Evolutionary conservation across 371 early-diverging fungal genomes (phyloP).

Genomic region (Mortierella sp.): DNA sequence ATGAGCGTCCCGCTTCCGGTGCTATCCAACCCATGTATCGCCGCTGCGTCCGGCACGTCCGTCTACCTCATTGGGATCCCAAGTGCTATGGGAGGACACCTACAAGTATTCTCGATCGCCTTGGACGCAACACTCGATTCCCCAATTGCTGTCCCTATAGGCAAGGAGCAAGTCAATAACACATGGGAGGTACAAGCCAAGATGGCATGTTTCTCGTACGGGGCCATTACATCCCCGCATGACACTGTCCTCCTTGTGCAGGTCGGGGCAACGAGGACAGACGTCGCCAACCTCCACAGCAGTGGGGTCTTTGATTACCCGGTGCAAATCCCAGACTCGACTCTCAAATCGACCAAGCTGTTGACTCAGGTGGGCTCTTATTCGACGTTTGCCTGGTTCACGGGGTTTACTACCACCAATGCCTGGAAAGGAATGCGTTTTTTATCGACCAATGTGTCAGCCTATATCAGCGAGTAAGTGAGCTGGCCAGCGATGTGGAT

Average conservation of each 20-base stretch:
- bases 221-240: background rate
- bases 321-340: background rate
- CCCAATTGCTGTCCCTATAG: background rate
- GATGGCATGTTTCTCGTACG: background rate
- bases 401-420: background rate
- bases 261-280: background rate
- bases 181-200: background rate
- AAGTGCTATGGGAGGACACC: background rate
- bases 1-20: background rate
- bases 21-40: background rate
- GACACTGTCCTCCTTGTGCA: background rate
- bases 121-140: background rate
- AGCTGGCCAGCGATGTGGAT: background rate
- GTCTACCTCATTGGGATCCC: background rate
- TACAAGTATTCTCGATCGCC: background rate
- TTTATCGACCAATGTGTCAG: background rate
- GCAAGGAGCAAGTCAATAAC: background rate
- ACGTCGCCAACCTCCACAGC: background rate
- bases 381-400: conserved; percentile 1
- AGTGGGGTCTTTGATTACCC: conserved; percentile 2
- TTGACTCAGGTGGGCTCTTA: background rate
- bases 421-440: background rate
- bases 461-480: background rate
- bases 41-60: background rate
- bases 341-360: background rate